phyloP scores from a whole-genome alignment of 192 early-diverging fungal species.

The Umbelopsis sp. region DNA sequence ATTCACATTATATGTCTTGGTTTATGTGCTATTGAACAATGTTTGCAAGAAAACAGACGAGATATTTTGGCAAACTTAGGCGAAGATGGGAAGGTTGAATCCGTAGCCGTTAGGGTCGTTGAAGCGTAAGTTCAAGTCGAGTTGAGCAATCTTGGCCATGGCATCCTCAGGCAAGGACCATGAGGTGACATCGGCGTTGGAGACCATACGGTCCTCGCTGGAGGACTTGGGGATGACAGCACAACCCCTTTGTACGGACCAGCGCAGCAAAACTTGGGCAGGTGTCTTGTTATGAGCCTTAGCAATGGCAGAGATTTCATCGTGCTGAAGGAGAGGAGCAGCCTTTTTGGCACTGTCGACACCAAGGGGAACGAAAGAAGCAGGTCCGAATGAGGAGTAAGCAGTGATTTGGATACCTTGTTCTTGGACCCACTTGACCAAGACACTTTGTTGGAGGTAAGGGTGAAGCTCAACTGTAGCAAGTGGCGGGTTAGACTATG shows the following conservation, averaged over 20 bases:
- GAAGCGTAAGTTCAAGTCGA: slow-evolving; percentile 28
- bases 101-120: slow-evolving; percentile 26
- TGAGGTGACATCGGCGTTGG: slow-evolving; percentile 57
- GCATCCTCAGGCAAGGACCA: slow-evolving; percentile 54
- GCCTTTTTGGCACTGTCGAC: slow-evolving; percentile 31
- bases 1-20: neutral
- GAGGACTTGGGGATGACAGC: slow-evolving; percentile 73
- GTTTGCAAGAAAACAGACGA: too few species aligned
- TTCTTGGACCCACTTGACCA: slow-evolving; percentile 61
- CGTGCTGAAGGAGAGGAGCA: slow-evolving; percentile 51
- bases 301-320: slow-evolving; percentile 56
- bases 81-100: slow-evolving; percentile 30
- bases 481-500: neutral
- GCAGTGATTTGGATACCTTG: slow-evolving; percentile 69
- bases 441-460: slow-evolving; percentile 66
- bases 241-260: slow-evolving; percentile 66
- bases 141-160: slow-evolving; percentile 37
- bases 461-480: slow-evolving; percentile 68
- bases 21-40: slow-evolving; percentile 13
- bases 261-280: slow-evolving; percentile 65
- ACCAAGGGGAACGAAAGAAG: slow-evolving; percentile 44
- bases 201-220: slow-evolving; percentile 50
- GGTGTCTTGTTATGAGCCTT: slow-evolving; percentile 49
- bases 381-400: slow-evolving; percentile 72
- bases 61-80: slow-evolving; percentile 2